phyloP scores from a whole-genome alignment of 164 flowering plant species.

The Stephania cephalantha region DNA sequence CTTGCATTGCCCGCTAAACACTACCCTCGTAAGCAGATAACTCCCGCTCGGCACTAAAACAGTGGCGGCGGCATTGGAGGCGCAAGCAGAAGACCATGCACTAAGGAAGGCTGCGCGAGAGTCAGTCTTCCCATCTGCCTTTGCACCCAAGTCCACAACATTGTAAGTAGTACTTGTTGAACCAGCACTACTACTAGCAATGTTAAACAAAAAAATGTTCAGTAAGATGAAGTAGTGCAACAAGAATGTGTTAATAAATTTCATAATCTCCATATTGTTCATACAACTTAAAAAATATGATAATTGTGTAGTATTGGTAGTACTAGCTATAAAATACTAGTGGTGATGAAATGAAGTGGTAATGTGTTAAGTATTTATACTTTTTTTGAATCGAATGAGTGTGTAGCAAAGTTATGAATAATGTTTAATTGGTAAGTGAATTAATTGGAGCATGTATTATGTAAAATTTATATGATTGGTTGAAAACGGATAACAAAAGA shows the following conservation, averaged over 20 bases:
- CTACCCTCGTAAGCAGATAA: constrained; percentile 14
- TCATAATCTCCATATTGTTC: background rate
- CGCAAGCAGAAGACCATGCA: constrained; percentile 36
- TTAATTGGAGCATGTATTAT: too few relatives aligned
- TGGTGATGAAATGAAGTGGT: too few relatives aligned
- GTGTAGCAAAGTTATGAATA: too few relatives aligned
- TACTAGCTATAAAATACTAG: too few relatives aligned
- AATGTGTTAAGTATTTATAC: too few relatives aligned
- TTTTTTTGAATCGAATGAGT: too few relatives aligned
- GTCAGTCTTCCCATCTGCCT: constrained; percentile 26
- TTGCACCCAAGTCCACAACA: constrained; percentile 30
- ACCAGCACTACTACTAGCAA: background rate
- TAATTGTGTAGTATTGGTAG: background rate
- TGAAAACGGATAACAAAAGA: background rate
- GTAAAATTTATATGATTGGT: background rate
- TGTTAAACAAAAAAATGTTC: background rate
- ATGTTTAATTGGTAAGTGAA: too few relatives aligned
- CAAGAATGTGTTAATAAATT: background rate
- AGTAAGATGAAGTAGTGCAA: background rate
- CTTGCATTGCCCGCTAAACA: constrained; percentile 20
- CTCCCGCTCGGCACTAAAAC: constrained; percentile 28
- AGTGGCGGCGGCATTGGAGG: constrained; percentile 9
- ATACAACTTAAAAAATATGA: background rate
- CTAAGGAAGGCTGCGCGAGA: constrained; percentile 21
- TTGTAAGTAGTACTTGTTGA: constrained; percentile 9